Conservation (phyloP, 352 stramenopile genomes). For the Phytophthora pluvialis region DNA sequence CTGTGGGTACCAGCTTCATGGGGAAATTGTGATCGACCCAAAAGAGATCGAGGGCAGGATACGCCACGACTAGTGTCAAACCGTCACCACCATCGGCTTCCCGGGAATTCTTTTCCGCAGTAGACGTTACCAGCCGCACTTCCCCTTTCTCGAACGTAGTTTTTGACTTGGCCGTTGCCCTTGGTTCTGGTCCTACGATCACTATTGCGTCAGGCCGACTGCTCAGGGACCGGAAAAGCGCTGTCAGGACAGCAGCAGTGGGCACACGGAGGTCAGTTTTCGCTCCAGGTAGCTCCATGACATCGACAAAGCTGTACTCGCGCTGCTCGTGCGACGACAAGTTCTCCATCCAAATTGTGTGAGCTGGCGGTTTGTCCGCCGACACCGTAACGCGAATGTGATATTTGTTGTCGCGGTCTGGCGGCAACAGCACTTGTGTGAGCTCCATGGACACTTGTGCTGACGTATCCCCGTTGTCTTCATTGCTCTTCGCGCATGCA, state of each 20-base stretch:
- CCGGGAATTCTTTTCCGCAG: slow-evolving; percentile 18
- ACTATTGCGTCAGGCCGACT: slow-evolving; percentile 23
- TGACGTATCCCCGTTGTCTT: neutral
- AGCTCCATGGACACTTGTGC: slow-evolving; percentile 35
- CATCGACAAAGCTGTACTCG: slow-evolving; percentile 38
- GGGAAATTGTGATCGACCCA: slow-evolving; percentile 40
- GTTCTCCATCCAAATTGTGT: slow-evolving; percentile 43
- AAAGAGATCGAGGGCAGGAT: slow-evolving; percentile 50
- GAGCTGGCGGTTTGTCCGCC: slow-evolving; percentile 23
- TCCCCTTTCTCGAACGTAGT: slow-evolving; percentile 34
- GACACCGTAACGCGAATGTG: slow-evolving; percentile 37
- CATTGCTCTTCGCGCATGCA: neutral
- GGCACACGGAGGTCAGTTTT: slow-evolving; percentile 19
- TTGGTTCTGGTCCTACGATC: slow-evolving; percentile 25
- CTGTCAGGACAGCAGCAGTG: slow-evolving; percentile 37
- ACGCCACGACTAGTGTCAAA: slow-evolving; percentile 40
- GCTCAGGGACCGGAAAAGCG: slow-evolving; percentile 39
- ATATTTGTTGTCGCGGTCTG: slow-evolving; percentile 32
- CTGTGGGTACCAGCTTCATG: slow-evolving; percentile 30
- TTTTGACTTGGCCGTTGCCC: slow-evolving; percentile 29
- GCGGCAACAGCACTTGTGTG: slow-evolving; percentile 38
- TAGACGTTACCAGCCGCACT: slow-evolving; percentile 38
- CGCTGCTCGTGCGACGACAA: slow-evolving; percentile 31
- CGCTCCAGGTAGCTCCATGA: slow-evolving; percentile 33
- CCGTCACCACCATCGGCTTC: slow-evolving; percentile 1